phyloP scores from a whole-genome alignment of 306 rosid species.

The Quercus suber region DNA sequence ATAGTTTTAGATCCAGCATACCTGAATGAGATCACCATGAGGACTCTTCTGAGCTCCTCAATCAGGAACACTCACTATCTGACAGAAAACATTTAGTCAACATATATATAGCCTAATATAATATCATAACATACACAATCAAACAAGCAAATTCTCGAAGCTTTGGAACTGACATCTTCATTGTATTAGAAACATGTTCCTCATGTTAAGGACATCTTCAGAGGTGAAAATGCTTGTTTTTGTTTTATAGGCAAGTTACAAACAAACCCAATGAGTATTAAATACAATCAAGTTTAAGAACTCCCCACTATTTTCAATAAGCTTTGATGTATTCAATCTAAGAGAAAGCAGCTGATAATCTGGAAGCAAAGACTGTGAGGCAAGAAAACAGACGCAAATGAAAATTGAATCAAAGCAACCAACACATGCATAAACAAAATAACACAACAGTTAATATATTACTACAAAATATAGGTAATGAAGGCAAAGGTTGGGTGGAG shows the following conservation, averaged over 20 bases:
- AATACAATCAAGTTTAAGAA: too few species aligned
- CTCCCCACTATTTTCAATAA: too few species aligned
- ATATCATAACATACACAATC: not conserved
- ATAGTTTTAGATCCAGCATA: too few species aligned
- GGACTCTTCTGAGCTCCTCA: too few species aligned
- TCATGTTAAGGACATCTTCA: not conserved
- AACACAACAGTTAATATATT: slow-evolving; percentile 7
- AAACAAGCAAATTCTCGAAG: not conserved
- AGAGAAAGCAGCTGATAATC: slow-evolving; percentile 97
- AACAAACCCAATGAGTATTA: too few species aligned
- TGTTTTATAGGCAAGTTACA: too few species aligned
- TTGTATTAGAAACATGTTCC: not conserved
- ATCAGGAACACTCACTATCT: slow-evolving; percentile 48
- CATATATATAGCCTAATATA: not conserved
- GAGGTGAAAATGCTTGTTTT: too few species aligned
- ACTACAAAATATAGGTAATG: slow-evolving; percentile 9
- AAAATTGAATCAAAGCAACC: slow-evolving; percentile 38
- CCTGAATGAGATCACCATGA: too few species aligned
- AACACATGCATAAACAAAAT: slow-evolving; percentile 5
- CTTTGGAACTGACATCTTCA: not conserved
- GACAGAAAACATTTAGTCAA: slow-evolving; percentile 12
- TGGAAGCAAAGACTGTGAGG: slow-evolving; percentile 90
- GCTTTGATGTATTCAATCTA: slow-evolving; percentile 23
- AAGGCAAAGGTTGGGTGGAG: not conserved
- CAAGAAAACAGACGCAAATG: slow-evolving; percentile 48